Conservation (phyloP, 192 early-diverging fungal genomes). For the Chytriomyces hyalinus region DNA sequence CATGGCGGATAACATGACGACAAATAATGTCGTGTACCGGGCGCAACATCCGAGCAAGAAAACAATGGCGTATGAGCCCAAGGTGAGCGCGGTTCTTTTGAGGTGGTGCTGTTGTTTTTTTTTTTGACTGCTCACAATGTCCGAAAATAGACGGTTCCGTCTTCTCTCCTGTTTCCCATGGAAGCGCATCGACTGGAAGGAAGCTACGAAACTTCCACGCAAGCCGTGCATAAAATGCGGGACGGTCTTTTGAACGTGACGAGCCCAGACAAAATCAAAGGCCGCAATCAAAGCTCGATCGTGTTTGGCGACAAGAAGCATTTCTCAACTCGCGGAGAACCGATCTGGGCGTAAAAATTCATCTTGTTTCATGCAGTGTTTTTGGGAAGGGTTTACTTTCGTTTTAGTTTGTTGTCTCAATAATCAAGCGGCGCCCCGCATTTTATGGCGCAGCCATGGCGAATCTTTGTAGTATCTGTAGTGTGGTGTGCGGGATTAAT, state of each 20-base stretch:
- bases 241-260: conserved; percentile 30
- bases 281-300: conserved; percentile 16
- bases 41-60: background rate
- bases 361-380: too few relatives aligned
- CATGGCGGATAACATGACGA: conserved; percentile 38
- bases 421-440: conserved; percentile 10
- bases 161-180: conserved; percentile 40
- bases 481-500: background rate
- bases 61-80: conserved; percentile 19
- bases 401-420: too few relatives aligned
- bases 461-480: conserved; percentile 52
- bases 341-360: background rate
- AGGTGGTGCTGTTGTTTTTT: background rate
- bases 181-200: background rate
- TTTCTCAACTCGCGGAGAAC: conserved; percentile 22
- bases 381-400: too few relatives aligned
- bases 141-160: conserved; percentile 8
- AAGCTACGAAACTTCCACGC: conserved; percentile 32
- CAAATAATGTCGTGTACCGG: conserved; percentile 36
- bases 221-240: conserved; percentile 26
- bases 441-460: conserved; percentile 41
- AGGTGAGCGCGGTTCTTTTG: background rate
- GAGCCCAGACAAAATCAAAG: conserved; percentile 3
- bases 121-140: background rate
- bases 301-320: conserved; percentile 30